Conservation (phyloP, 2,329 filamentous ascomycete genomes). For the Paramyrothecium roridum region DNA sequence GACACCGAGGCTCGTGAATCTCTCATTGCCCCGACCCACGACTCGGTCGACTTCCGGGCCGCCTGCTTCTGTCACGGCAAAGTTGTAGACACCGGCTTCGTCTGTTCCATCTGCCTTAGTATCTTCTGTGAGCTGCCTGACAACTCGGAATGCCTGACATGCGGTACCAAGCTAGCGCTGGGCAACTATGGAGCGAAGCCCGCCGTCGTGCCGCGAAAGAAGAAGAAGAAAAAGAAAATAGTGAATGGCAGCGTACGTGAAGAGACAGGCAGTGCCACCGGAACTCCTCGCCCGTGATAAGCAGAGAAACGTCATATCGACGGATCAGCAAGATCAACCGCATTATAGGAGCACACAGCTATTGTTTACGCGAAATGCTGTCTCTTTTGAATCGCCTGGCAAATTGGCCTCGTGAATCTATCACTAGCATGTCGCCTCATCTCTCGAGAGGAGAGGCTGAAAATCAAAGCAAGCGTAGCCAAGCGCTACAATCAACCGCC, state of each 20-base stretch:
- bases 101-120: conserved; percentile 93
- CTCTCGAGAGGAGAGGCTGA: too few relatives aligned
- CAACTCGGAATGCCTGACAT: conserved; percentile 74
- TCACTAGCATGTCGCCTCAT: too few relatives aligned
- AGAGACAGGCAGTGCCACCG: conserved; percentile 57
- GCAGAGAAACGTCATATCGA: conserved; percentile 24
- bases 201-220: conserved; percentile 68
- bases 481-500: too few relatives aligned
- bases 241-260: conserved; percentile 50
- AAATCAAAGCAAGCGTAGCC: too few relatives aligned
- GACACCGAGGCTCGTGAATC: conserved; percentile 52
- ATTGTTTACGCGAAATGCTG: too few relatives aligned
- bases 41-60: conserved; percentile 93
- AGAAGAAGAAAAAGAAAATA: conserved; percentile 73
- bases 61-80: conserved; percentile 95
- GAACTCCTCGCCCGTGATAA: conserved; percentile 48
- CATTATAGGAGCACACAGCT: not conserved
- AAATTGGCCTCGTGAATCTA: too few relatives aligned
- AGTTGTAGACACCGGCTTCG: conserved; percentile 88
- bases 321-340: not conserved
- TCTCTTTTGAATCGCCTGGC: too few relatives aligned
- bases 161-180: conserved; percentile 74
- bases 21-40: conserved; percentile 75
- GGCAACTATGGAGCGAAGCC: conserved; percentile 74
- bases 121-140: conserved; percentile 74